A percentile compares a stretch with the other conserved stretches of the same genome.
Conservation (phyloP, 768 basidiomycete species). For the Flagelloscypha sp. region DNA sequence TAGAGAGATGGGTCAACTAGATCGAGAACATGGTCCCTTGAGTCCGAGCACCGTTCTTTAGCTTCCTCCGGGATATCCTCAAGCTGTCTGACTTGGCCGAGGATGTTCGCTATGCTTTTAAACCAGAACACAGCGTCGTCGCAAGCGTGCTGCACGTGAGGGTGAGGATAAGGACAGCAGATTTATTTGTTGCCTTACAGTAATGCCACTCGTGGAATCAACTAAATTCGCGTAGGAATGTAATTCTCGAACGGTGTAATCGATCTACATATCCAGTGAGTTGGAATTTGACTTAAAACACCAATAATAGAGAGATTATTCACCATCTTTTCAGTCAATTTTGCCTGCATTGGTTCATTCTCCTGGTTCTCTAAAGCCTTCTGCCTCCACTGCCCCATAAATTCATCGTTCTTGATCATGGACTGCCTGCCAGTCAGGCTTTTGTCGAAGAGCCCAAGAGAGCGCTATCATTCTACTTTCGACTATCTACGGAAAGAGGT, state of each 20-base stretch:
- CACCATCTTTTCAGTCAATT: constrained; percentile 2
- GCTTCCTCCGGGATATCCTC: constrained; percentile 6
- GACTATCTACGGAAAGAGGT: constrained; percentile 7
- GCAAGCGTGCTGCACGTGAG: constrained; percentile 11
- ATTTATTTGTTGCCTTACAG: too few relatives aligned
- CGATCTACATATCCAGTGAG: too few relatives aligned
- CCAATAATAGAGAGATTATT: neutral
- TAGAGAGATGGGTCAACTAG: constrained; percentile 28
- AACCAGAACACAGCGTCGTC: constrained; percentile 13
- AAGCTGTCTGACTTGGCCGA: constrained; percentile 3
- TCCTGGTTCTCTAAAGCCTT: constrained; percentile 7
- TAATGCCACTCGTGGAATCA: constrained; percentile 9
- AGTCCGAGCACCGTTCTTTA: constrained; percentile 21
- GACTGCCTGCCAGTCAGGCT: constrained; percentile 11
- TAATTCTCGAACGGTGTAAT: constrained; percentile 12
- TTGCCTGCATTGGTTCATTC: too few relatives aligned
- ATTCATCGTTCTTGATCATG: constrained; percentile 3
- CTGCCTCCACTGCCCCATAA: constrained; percentile 5
- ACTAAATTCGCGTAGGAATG: constrained; percentile 6
- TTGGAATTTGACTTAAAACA: too few relatives aligned
- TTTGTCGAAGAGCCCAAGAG: constrained; percentile 9
- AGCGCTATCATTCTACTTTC: constrained; percentile 10
- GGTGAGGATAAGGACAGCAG: too few relatives aligned
- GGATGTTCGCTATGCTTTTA: constrained; percentile 14
- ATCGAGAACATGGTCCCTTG: constrained; percentile 24